Evolutionary conservation across 129 eudicot species (phyloP).

Genomic region (Smallanthus sonchifolius): DNA sequence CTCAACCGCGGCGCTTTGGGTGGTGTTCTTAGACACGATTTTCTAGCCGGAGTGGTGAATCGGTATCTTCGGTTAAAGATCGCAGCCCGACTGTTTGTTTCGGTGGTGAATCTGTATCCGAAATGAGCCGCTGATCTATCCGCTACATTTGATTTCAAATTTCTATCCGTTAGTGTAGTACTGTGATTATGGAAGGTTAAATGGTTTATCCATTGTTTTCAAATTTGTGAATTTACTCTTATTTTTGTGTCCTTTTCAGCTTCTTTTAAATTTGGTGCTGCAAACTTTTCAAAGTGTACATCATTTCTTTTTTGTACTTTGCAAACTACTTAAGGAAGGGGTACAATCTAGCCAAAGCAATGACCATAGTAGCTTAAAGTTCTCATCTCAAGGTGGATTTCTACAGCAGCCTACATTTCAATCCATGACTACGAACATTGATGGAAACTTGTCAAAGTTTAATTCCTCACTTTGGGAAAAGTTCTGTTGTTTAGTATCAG

Average conservation of each 20-base stretch:
- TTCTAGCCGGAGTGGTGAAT: no score
- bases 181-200: background rate
- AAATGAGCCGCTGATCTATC: no score
- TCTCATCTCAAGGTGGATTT: slow-evolving; percentile 88
- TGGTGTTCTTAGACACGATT: no score
- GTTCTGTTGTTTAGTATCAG: slow-evolving; percentile 59
- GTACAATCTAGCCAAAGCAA: slow-evolving; percentile 26
- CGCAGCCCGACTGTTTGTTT: no score
- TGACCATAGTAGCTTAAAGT: slow-evolving; percentile 25
- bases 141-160: background rate
- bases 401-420: slow-evolving; percentile 53
- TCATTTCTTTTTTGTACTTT: slow-evolving; percentile 83
- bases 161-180: background rate
- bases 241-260: slow-evolving; percentile 44
- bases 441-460: slow-evolving; percentile 30
- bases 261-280: slow-evolving; percentile 66
- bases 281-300: slow-evolving; percentile 63
- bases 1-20: no score
- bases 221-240: slow-evolving; percentile 8
- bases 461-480: slow-evolving; percentile 49
- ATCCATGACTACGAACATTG: slow-evolving; percentile 28
- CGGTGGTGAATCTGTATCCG: no score
- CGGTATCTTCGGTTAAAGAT: no score
- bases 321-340: slow-evolving; percentile 88
- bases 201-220: background rate